Evolutionary conservation across 352 stramenopile genomes (phyloP), one percentile per base, ranked within the genome.

Genomic region (Pythium guiyangense): DNA sequence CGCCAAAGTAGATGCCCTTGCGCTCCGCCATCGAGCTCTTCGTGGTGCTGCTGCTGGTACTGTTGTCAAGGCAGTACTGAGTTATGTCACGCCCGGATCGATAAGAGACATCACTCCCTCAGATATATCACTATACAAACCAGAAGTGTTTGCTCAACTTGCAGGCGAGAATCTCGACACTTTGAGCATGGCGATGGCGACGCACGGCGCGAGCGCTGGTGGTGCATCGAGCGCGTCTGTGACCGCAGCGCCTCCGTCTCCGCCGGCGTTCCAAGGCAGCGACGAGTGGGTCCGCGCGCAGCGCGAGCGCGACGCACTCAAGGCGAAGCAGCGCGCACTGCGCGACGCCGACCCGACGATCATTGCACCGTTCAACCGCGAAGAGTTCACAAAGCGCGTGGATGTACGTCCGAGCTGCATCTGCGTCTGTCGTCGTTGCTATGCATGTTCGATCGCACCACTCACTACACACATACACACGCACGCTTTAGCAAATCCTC

Each of bases 1-100:
- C 64, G 45, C 84, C 84, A 63, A 88, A 94, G 80, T 84, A 91
- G 67, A 94, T 94, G 64, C 73, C 75, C 66, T 83, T 80, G 43
- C 82, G 84, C 64, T 92, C 80, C 50, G 60, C 59, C 80, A 92
- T 91, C 25, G 40, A 26, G 54, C 6, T 22, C 31, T n/a, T 12
- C 15, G 4, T 26, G 22, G 22, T 22, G 22, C 22, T 22, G 39
- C 29, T 35, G 20, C 44, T 34, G 44, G 20, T 47, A 3, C 42
- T 47, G 17, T 22, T 22, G 22, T 22, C 22, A 22, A 22, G 22
- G 22, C 22, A 22, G 22, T 22, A 22, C 22, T 22, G 22, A 22
- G 22, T 22, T 22, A 22, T 22, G 22, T 22, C 22, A 22, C 22
- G 22, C 22, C 22, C 22, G 22, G 22, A 22, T 22, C 22, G 22